Evolutionary conservation across 768 basidiomycete genomes (phyloP).

Genomic region (Boletus insuetus): DNA sequence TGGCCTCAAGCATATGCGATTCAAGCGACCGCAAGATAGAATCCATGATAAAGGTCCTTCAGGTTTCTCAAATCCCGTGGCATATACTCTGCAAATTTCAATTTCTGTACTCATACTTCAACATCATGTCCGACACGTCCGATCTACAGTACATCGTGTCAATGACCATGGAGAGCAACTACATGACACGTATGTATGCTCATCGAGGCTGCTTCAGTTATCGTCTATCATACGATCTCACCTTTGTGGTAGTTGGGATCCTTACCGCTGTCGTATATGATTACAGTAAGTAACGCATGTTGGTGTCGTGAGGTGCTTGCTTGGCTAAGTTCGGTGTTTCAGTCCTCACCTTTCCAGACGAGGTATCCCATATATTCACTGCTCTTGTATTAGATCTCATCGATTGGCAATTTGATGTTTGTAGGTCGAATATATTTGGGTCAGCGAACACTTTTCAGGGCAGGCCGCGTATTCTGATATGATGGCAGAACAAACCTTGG

Average conservation of each 20-base stretch:
- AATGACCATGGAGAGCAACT: neutral
- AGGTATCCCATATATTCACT: neutral
- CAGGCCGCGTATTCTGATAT: neutral
- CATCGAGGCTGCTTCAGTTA: neutral
- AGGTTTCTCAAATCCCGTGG: neutral
- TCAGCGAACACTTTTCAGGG: neutral
- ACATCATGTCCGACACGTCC: neutral
- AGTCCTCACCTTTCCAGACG: neutral
- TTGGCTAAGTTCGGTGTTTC: neutral
- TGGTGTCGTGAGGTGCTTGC: too few species aligned
- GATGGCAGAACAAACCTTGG: neutral
- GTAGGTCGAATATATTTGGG: neutral
- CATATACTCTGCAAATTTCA: neutral
- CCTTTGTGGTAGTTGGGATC: neutral
- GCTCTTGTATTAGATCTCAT: neutral
- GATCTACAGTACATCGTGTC: neutral
- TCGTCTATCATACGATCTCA: neutral
- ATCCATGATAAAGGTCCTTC: too few species aligned
- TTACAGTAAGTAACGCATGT: neutral
- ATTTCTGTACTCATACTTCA: neutral
- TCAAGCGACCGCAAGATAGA: too few species aligned
- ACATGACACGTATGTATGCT: neutral
- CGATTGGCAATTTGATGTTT: too few species aligned
- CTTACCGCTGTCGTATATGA: constrained; percentile 1
- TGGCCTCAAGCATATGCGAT: too few species aligned